Base-by-base conservation (phyloP, 148 eudicot species). In the Cornus controversa region DNA sequence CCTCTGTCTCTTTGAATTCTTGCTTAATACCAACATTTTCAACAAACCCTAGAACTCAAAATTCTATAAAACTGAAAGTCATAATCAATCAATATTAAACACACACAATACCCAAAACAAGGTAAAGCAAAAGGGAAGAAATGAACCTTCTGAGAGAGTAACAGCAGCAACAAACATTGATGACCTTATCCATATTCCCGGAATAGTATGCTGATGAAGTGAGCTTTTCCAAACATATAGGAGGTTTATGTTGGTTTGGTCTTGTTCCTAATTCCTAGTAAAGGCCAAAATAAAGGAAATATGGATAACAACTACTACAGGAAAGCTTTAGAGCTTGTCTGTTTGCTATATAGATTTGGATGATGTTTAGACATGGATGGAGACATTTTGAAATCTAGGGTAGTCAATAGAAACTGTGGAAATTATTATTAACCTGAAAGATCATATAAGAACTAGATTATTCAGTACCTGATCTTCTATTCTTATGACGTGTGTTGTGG, bases 1-100 rank as follows among this genome's bases (percentile, higher is more conserved):
- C 69, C 80, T 69, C 23, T 29, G 47, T 31, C 70, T 28, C 80
- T 78, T 78, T 71, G 80, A 71, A 62, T 71, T 72, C 80, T 71
- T 78, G 69, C 42, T 71, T 15, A 72, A 63, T 31, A 70, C 36
- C 69, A 78, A 37, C 75, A 78, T 70, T 62, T 42, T 40, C 75
- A 68, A 64, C 67, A 78, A 78, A 60, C 73, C 72, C 73, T 70
- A 69, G 53, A 69, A 37, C 34, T 45, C 73, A 70, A 47, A 70
- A 42, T 3, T 28, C 73, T 47, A 37, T 50, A 50, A 50, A 13
- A 50, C 13, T 3, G 8, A 66, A 66, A 29, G 0, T 66, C 25
- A n/a, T 22, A 40, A 9, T 69, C 34, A 47, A 70, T 4, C 24
- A 13, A 1, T 13, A n/a, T 8, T 45, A 70, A 24, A 24, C 58